A percentile compares a stretch with the other conserved stretches of the same genome.
These are phyloP conservation scores for Mrakia gelida DNA, from an alignment of 768 basidiomycete genomes.

Conservation along the genomic window DNA sequence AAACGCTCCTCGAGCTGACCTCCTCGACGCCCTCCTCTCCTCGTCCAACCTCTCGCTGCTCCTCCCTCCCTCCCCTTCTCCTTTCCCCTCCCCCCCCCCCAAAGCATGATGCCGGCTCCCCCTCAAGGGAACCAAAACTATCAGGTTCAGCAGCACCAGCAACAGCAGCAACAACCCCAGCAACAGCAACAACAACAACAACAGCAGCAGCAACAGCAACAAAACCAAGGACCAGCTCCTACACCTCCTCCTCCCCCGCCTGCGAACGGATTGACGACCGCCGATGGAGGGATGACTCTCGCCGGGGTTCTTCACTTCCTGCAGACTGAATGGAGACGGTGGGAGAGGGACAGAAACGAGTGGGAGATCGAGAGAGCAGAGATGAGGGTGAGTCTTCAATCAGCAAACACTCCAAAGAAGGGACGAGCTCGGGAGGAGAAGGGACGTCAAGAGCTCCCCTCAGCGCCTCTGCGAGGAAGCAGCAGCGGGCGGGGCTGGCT, in stretches of 20 bases:
- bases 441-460: not conserved
- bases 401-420: not conserved
- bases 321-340: slow-evolving; percentile 92
- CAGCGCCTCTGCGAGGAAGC: not conserved
- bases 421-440: slow-evolving; percentile 1
- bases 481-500: not conserved
- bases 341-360: slow-evolving; percentile 97
- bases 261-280: slow-evolving; percentile 9
- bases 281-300: slow-evolving; percentile 55
- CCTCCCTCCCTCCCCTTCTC: not conserved
- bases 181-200: slow-evolving; percentile 22
- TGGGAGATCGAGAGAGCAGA: slow-evolving; percentile 99
- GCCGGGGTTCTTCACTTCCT: slow-evolving; percentile 94
- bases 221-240: not conserved
- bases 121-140: not conserved
- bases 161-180: slow-evolving; percentile 26
- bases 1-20: not conserved
- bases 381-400: slow-evolving; percentile 72
- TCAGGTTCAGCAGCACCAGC: not conserved
- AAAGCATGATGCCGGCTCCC: not conserved
- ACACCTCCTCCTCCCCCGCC: not conserved
- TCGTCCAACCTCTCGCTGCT: not conserved
- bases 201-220: slow-evolving; percentile 28
- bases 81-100: not conserved
- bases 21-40: not conserved